phyloP scores from a whole-genome alignment of 768 basidiomycete genomes.

The Suillus cothurnatus region DNA sequence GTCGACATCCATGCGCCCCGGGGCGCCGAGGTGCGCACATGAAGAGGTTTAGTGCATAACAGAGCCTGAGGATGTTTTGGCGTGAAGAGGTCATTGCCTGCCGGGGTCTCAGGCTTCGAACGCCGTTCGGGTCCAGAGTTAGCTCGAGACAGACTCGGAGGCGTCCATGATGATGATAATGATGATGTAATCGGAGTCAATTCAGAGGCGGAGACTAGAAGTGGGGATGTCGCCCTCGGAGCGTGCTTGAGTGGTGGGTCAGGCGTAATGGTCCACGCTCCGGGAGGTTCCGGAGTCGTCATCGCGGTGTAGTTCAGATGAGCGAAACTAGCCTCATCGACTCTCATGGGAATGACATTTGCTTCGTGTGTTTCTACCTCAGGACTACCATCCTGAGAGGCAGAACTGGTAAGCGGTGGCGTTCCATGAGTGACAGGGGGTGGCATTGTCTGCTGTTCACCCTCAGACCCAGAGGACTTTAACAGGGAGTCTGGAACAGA shows the following conservation, averaged over 20 bases:
- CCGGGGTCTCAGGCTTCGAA: constrained; percentile 25
- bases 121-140: constrained; percentile 15
- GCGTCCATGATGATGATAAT: constrained; percentile 22
- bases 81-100: constrained; percentile 37
- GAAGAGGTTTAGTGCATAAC: constrained; percentile 47
- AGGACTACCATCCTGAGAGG: constrained; percentile 6
- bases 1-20: constrained; percentile 70
- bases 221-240: constrained; percentile 20
- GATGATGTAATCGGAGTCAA: constrained; percentile 18
- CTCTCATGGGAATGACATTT: constrained; percentile 24
- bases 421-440: constrained; percentile 20
- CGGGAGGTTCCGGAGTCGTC: constrained; percentile 50
- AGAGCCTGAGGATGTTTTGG: constrained; percentile 50
- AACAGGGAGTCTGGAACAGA: constrained; percentile 4
- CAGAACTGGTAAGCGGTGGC: constrained; percentile 15
- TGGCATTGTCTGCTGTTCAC: neutral
- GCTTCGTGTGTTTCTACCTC: constrained; percentile 39
- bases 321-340: constrained; percentile 16
- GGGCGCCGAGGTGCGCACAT: constrained; percentile 59
- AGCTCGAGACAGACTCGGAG: constrained; percentile 24
- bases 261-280: constrained; percentile 47
- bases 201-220: constrained; percentile 15
- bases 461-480: neutral
- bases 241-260: constrained; percentile 23
- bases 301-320: constrained; percentile 32